These are phyloP conservation scores for Spongospora subterranea DNA, from an alignment of 208 protist species.

Conservation along the genomic window DNA sequence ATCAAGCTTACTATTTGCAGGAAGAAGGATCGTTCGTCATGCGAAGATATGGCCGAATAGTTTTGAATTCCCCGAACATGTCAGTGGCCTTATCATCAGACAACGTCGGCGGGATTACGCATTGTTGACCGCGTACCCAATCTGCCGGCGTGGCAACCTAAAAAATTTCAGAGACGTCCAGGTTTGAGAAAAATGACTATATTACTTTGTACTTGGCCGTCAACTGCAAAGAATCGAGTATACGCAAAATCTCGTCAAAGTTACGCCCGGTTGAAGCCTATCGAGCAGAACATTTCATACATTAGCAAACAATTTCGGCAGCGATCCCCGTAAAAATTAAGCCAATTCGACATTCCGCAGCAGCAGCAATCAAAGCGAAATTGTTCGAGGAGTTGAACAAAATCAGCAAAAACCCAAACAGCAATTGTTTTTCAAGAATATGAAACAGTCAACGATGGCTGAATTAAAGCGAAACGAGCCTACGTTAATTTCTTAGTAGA, in stretches of 20 bases:
- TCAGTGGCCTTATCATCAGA: not conserved
- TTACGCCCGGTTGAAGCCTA: conserved; percentile 33
- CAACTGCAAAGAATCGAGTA: conserved; percentile 1
- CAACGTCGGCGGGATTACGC: conserved; percentile 9
- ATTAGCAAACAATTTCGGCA: too few species aligned
- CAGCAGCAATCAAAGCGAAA: too few species aligned
- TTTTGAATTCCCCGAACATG: not conserved
- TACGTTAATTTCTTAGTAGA: too few species aligned
- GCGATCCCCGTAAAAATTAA: too few species aligned
- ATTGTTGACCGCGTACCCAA: not conserved
- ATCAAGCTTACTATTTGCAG: too few species aligned
- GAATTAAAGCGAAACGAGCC: too few species aligned
- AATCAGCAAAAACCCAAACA: too few species aligned
- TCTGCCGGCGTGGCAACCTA: not conserved
- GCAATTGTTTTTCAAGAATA: too few species aligned
- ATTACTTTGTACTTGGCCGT: not conserved
- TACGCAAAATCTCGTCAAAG: conserved; percentile 40
- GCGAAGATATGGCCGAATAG: not conserved
- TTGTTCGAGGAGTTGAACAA: too few species aligned
- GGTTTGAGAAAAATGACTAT: not conserved
- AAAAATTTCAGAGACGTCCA: not conserved
- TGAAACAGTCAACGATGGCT: too few species aligned
- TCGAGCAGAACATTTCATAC: too few species aligned
- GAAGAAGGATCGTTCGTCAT: conserved; percentile 1
- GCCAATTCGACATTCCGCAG: too few species aligned